These are phyloP conservation scores for Calocera viscosa DNA, from an alignment of 768 basidiomycete species.

Conservation along the genomic window DNA sequence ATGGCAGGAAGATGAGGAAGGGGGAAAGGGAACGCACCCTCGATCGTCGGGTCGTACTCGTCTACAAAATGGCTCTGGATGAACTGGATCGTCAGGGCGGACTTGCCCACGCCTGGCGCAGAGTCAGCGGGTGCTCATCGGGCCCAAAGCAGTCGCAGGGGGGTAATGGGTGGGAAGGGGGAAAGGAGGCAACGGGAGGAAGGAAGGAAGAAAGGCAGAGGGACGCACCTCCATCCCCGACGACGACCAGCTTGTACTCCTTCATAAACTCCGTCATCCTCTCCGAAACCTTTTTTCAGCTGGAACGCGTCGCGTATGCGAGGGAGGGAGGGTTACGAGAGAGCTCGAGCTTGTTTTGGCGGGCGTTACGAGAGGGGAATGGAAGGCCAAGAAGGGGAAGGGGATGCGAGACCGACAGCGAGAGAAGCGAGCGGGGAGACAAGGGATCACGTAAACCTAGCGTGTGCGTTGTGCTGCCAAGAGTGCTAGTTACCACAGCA, in stretches of 20 bases:
- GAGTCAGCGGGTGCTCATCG: slow-evolving; percentile 12
- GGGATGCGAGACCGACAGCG: too few relatives aligned
- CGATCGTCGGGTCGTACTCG: slow-evolving; percentile 37
- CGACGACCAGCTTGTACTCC: slow-evolving; percentile 36
- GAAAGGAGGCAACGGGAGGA: not conserved
- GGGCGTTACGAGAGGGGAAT: too few relatives aligned
- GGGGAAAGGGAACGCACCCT: slow-evolving; percentile 22
- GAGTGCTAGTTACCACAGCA: too few relatives aligned
- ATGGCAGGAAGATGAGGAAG: not conserved
- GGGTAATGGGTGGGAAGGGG: too few relatives aligned
- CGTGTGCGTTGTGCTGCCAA: too few relatives aligned
- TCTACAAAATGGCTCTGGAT: slow-evolving; percentile 29
- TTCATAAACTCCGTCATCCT: slow-evolving; percentile 5
- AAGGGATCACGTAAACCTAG: too few relatives aligned
- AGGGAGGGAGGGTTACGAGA: too few relatives aligned
- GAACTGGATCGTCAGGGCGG: slow-evolving; percentile 33
- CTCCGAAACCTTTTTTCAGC: not conserved
- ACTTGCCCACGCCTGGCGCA: slow-evolving; percentile 26
- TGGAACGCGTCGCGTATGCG: not conserved
- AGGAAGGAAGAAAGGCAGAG: not conserved
- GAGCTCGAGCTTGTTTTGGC: too few relatives aligned
- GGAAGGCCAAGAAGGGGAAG: too few relatives aligned
- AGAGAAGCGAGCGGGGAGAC: too few relatives aligned
- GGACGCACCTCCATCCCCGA: slow-evolving; percentile 31
- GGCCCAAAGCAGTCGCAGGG: too few relatives aligned